Base-by-base conservation (phyloP, 306 rosid species). In the Prunus persica region DNA sequence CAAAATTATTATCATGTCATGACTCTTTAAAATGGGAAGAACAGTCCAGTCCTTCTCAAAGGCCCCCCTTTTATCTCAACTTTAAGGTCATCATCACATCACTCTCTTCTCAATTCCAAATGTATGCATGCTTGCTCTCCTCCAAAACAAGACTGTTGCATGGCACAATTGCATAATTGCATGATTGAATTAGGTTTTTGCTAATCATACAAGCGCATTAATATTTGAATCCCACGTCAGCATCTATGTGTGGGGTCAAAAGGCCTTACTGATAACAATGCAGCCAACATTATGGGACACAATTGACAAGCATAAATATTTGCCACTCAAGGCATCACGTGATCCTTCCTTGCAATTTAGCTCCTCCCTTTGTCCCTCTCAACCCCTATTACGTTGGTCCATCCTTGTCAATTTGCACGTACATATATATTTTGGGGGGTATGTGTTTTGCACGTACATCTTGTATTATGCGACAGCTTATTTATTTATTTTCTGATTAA, bases 311-410 rank as follows among this genome's bases (percentile, higher is more conserved):
- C 14, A 20, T 71, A 55, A 6, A 72, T 8, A 22, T 5, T 12
- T n/a, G 11, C 65, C 25, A 41, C 30, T 41, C 27, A 38, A 8
- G n/a, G 16, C n/a, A n/a, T 73, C 76, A 73, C 67, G 77, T 73
- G 57, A 73, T 73, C 27, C 14, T 25, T 1, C 54, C 43, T 12
- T 43, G 41, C 67, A 58, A 32, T 57, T 24, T 12, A 16, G 27
- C 18, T 18, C 25, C 55, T 38, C 56, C 24, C 54, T 60, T 41
- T 19, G 49, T 60, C 47, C 25, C 49, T 8, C 49, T 16, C 14
- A 11, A 14, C 25, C n/a, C 54, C 18, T 22, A 22, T 1, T 24
- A 5, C 43, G 43, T 38, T 7, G 43, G 1, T 14, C 57, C 47
- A 10, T 58, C 20, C 16, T 16, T 43, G 5, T 43, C 67, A 18